phyloP scores from a whole-genome alignment of 495 filamentous ascomycete genomes.

The Glarea lozoyensis region DNA sequence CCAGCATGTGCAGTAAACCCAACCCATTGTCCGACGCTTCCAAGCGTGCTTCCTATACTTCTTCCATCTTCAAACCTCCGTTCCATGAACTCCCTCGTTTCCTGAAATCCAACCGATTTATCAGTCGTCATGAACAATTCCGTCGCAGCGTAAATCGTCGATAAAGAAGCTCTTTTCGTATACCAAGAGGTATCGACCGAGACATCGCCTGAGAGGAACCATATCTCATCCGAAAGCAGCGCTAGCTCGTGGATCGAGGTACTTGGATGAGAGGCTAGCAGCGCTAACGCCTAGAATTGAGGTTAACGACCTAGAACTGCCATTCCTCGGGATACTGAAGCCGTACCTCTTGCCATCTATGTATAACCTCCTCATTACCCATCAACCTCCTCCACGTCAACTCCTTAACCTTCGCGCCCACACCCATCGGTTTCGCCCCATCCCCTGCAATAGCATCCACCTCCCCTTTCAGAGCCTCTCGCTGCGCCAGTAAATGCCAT shows the following conservation, averaged over 20 bases:
- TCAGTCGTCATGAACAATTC: constrained; percentile 95
- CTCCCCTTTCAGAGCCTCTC: constrained; percentile 30
- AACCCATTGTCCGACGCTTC: constrained; percentile 60
- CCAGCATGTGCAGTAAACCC: constrained; percentile 63
- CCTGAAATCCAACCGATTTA: constrained; percentile 48
- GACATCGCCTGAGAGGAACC: constrained; percentile 71
- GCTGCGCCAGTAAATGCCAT: constrained; percentile 68
- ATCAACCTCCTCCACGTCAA: constrained; percentile 63
- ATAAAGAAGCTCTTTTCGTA: constrained; percentile 70
- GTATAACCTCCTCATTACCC: constrained; percentile 60
- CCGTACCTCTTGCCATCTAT: constrained; percentile 77
- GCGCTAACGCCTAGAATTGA: constrained; percentile 72
- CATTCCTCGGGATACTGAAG: no score
- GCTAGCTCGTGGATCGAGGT: constrained; percentile 72
- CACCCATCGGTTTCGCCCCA: constrained; percentile 22
- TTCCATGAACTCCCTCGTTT: constrained; percentile 73
- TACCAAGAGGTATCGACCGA: constrained; percentile 86
- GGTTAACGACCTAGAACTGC: no score
- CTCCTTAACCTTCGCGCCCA: constrained; percentile 41
- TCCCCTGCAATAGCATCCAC: constrained; percentile 10
- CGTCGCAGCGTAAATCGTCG: constrained; percentile 71
- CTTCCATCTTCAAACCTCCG: constrained; percentile 63
- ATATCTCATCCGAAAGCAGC: constrained; percentile 77
- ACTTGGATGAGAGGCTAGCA: constrained; percentile 77
- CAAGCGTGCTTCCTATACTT: constrained; percentile 46